These are phyloP conservation scores for Penicillium subrubescens DNA, from an alignment of 495 filamentous ascomycete species.

Conservation along the genomic window DNA sequence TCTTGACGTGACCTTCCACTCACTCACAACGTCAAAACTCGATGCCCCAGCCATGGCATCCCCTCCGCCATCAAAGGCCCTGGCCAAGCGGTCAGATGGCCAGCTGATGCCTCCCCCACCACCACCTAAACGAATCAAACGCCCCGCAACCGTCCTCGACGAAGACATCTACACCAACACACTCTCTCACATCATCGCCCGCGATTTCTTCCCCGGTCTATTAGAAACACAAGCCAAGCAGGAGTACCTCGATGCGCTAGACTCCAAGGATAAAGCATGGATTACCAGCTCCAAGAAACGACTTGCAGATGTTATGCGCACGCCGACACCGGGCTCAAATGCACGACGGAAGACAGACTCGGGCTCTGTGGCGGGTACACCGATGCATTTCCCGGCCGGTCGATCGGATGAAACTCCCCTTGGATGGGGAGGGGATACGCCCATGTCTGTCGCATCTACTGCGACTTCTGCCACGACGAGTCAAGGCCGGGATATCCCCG, in stretches of 20 bases:
- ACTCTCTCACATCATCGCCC: conserved; percentile 90
- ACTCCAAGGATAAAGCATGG: conserved; percentile 82
- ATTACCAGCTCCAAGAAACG: conserved; percentile 75
- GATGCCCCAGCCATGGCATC: conserved; percentile 8
- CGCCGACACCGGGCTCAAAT: conserved; percentile 59
- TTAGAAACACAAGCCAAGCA: conserved; percentile 82
- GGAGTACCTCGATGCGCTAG: conserved; percentile 89
- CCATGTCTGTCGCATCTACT: conserved; percentile 57
- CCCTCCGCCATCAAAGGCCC: conserved; percentile 29
- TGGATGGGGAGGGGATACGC: conserved; percentile 65
- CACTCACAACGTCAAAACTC: not conserved
- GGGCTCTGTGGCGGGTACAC: conserved; percentile 26
- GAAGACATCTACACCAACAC: conserved; percentile 93
- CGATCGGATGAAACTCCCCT: conserved; percentile 43
- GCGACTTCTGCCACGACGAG: conserved; percentile 28
- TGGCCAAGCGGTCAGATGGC: conserved; percentile 55
- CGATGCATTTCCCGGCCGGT: conserved; percentile 48
- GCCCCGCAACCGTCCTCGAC: conserved; percentile 84
- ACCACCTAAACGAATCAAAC: conserved; percentile 86
- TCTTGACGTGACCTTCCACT: not conserved
- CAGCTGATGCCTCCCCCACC: conserved; percentile 91
- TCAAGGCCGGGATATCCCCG: conserved; percentile 54
- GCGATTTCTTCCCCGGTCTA: conserved; percentile 95
- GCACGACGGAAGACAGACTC: conserved; percentile 37
- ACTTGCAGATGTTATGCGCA: conserved; percentile 76